These are phyloP conservation scores for Trichocladium antarcticum DNA, from an alignment of 495 filamentous ascomycete species.

Conservation along the genomic window DNA sequence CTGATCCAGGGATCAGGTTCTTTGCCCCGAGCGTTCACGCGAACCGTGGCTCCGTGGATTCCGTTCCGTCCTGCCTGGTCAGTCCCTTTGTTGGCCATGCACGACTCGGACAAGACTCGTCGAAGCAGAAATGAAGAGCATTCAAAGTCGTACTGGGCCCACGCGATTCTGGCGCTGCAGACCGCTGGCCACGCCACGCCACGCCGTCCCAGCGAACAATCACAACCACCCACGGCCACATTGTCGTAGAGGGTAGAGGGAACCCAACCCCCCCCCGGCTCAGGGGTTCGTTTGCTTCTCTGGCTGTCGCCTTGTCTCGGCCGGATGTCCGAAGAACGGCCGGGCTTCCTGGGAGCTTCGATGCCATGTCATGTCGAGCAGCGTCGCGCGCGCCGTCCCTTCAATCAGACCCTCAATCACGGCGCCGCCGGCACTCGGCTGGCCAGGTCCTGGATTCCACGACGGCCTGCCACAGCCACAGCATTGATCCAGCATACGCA, in stretches of 20 bases:
- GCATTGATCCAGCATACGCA: no score
- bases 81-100: no score
- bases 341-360: conserved; percentile 2
- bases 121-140: background rate
- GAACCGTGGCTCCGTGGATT: no score
- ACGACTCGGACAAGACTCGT: background rate
- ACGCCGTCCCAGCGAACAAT: background rate
- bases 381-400: no score
- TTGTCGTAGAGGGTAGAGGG: background rate
- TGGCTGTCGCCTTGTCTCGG: background rate
- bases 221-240: conserved; percentile 7
- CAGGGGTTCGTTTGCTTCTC: conserved; percentile 1
- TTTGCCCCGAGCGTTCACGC: conserved; percentile 4
- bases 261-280: conserved; percentile 1
- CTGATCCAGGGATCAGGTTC: conserved; percentile 25
- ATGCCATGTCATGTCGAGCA: background rate
- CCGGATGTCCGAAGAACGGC: conserved; percentile 10
- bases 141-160: background rate
- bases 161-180: no score
- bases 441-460: no score
- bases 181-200: conserved; percentile 1
- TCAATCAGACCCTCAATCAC: no score
- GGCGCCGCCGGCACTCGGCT: no score
- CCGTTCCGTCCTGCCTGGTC: no score
- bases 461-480: no score